These are phyloP conservation scores for Mortierella antarctica DNA, from an alignment of 192 early-diverging fungal species.

Conservation along the genomic window DNA sequence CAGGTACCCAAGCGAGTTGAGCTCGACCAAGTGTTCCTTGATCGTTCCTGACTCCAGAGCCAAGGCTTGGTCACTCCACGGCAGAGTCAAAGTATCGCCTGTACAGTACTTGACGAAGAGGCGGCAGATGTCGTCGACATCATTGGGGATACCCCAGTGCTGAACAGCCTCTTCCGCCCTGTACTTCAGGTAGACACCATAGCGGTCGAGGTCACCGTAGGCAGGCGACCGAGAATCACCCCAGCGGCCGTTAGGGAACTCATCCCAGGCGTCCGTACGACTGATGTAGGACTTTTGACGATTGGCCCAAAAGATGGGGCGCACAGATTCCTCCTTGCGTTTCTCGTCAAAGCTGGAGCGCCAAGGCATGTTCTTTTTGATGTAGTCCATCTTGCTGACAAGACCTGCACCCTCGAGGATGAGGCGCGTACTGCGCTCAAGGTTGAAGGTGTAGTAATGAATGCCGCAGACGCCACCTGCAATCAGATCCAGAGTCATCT, in stretches of 20 bases:
- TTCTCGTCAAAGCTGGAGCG: conserved; percentile 82
- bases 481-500: conserved; percentile 84
- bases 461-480: conserved; percentile 79
- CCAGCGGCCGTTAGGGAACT: conserved; percentile 99
- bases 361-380: conserved; percentile 57
- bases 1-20: conserved; percentile 89
- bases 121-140: conserved; percentile 70
- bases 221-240: conserved; percentile 96
- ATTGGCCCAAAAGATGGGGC: conserved; percentile 99
- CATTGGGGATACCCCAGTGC: conserved; percentile 82
- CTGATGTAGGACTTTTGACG: conserved; percentile 90
- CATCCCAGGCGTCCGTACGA: conserved; percentile 95
- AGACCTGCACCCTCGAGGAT: conserved; percentile 89
- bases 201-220: conserved; percentile 83
- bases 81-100: conserved; percentile 78
- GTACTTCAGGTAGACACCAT: conserved; percentile 83
- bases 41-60: conserved; percentile 83
- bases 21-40: conserved; percentile 69
- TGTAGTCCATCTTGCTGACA: conserved; percentile 66
- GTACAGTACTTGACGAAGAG: conserved; percentile 86
- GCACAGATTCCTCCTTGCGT: conserved; percentile 93
- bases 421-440: conserved; percentile 88
- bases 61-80: conserved; percentile 90
- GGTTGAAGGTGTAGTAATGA: conserved; percentile 97
- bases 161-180: conserved; percentile 71